Base-by-base conservation (phyloP, 106 monocot genomes). In the Dendrobium officinale region DNA sequence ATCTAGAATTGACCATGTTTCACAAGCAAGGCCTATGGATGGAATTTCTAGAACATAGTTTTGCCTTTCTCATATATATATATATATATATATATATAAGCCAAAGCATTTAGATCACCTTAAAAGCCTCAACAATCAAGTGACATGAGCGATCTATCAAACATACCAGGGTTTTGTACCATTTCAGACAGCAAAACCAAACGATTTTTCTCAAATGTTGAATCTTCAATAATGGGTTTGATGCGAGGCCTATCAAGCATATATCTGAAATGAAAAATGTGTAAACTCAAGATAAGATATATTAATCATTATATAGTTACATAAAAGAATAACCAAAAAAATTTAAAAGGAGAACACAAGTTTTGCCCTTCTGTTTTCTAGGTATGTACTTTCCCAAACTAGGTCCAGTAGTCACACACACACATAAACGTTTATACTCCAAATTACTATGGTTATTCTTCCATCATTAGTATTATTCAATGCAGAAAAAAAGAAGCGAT, bases 151-250 rank as follows among this genome's bases (percentile, higher is more conserved):
- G 11, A 56, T 40, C n/a, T 77, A 77, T 58, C 2, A 66, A 16
- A 79, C 87, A 84, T 84, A 96, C 96, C 92, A 75, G 94, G 79
- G 75, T 82, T 89, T 17, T 85, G 89, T 78, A 98, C 82, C 79
- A 31, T 92, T 84, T 98, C 97, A 27, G 94, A 92, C 27, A 98
- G 73, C 77, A 98, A 67, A 75, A 91, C 86, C 16, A 98, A 81
- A 55, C 97, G 90, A 51, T 87, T 94, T 72, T 86, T 90, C 17
- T 86, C 85, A 49, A 68, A 84, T 15, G 82, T 77, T 33, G 92
- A 73, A 81, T 98, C 97, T 80, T 98, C 94, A 55, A 33, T 83
- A 26, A 98, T 92, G 20, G 92, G 94, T 67, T 98, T 98, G 54
- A 98, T 81, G 27, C 92, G 92, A 47, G 94, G 78, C 78, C 83